These are phyloP conservation scores for Aspergillus latus DNA, from an alignment of 2,329 filamentous ascomycete genomes.

Conservation along the genomic window DNA sequence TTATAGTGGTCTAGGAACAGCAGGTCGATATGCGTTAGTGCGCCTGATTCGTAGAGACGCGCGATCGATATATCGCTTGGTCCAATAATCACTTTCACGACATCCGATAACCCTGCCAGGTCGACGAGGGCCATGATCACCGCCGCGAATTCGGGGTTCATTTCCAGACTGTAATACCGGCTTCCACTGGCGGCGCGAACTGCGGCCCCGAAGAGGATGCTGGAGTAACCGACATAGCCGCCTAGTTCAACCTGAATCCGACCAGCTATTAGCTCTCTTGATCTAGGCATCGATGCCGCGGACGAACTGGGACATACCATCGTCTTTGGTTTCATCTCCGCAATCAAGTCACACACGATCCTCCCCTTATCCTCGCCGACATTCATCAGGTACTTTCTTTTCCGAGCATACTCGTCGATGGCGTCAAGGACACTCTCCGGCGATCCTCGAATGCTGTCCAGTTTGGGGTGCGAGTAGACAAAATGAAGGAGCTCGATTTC, in stretches of 20 bases:
- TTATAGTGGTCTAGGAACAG: constrained; percentile 81
- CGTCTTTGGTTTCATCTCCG: constrained; percentile 61
- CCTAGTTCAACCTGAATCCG: constrained; percentile 63
- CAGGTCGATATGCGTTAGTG: constrained; percentile 56
- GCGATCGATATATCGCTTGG: constrained; percentile 64
- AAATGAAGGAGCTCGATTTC: constrained; percentile 71
- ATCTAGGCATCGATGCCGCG: no score
- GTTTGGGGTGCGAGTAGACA: constrained; percentile 60
- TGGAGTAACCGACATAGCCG: constrained; percentile 78
- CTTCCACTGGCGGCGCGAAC: constrained; percentile 59
- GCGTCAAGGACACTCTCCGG: constrained; percentile 64
- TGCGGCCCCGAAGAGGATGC: constrained; percentile 69
- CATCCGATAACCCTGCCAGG: constrained; percentile 66
- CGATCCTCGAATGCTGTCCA: constrained; percentile 64
- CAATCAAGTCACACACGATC: constrained; percentile 68
- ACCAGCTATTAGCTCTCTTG: not conserved
- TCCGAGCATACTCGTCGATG: constrained; percentile 68
- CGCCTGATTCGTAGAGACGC: constrained; percentile 55
- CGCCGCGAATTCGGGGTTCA: constrained; percentile 70
- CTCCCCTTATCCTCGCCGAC: constrained; percentile 72
- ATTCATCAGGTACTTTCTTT: constrained; percentile 72
- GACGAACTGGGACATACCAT: constrained; percentile 49
- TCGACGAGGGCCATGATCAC: constrained; percentile 68
- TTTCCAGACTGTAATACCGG: constrained; percentile 69
- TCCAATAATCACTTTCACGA: constrained; percentile 70